A percentile compares a stretch with the other conserved stretches of the same genome.
These are phyloP conservation scores for Pyrenochaeta sp. DNA, from an alignment of 2,329 filamentous ascomycete species.

Conservation along the genomic window DNA sequence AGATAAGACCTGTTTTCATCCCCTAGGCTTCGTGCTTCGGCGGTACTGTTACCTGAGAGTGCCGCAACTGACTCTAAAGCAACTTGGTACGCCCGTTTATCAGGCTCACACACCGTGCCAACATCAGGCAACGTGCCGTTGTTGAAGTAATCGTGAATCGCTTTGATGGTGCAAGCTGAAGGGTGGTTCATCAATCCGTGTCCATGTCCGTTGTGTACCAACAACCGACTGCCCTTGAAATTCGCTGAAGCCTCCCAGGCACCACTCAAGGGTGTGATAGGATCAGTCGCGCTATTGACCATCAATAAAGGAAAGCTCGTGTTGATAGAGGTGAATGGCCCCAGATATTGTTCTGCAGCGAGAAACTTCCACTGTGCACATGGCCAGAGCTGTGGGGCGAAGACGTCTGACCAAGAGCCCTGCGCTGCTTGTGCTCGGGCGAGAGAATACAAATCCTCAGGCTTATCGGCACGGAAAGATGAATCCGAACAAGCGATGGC, in stretches of 20 bases:
- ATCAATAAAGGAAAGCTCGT: conserved; percentile 26
- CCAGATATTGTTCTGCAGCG: conserved; percentile 22
- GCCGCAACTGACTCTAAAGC: neutral
- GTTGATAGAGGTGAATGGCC: conserved; percentile 16
- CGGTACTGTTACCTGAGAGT: neutral
- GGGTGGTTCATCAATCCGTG: conserved; percentile 12
- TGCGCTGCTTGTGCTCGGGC: conserved; percentile 13
- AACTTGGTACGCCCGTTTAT: conserved; percentile 10
- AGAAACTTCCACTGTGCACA: conserved; percentile 27
- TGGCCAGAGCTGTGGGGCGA: conserved; percentile 15
- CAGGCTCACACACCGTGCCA: conserved; percentile 18
- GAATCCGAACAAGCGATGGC: conserved; percentile 20
- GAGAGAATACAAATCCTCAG: conserved; percentile 19
- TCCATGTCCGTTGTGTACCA: conserved; percentile 24
- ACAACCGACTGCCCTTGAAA: conserved; percentile 17
- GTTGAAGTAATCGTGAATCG: conserved; percentile 18
- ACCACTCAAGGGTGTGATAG: conserved; percentile 24
- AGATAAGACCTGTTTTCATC: no score
- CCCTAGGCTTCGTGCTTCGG: neutral
- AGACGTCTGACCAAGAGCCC: conserved; percentile 18
- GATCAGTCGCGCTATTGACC: conserved; percentile 21
- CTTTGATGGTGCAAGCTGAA: conserved; percentile 15
- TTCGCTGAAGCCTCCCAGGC: conserved; percentile 23
- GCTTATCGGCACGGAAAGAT: conserved; percentile 15
- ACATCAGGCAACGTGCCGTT: conserved; percentile 20